Evolutionary conservation across 164 flowering plant species (phyloP), one percentile per base, ranked within the genome.

Genomic region (Aristolochia californica): DNA sequence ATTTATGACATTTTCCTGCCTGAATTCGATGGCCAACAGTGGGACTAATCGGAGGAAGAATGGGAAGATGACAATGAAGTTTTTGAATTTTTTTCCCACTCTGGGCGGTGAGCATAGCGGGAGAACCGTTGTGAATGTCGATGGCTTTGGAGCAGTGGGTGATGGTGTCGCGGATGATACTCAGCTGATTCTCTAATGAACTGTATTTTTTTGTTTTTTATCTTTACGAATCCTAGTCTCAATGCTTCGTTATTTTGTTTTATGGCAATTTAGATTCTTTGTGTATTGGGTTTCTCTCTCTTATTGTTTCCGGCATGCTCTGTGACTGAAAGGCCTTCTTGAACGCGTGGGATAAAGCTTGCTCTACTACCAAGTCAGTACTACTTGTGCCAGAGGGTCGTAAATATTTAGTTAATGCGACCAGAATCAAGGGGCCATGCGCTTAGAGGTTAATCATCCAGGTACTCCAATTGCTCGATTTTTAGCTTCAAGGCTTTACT

Each of bases 151-250:
- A 58, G 97, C 99, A 28, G 83, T 60, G 59, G 99, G 99, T 45
- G 90, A 93, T 83, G 99, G 97, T 48, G 68, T 76, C 63, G 59
- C 96, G 45, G 99, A 93, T 83, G 97, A 93, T 69, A 89, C 99
- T 18, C 71, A 81, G 91, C 97, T 87, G 55, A 67, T 5, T n/a
- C n/a, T 27, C 8, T 58, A 18, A 5, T 17, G 0, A 1, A 26
- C 38, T 27, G 4, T 4, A 18, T 27, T 23, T 11, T 16, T 24
- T 18, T 28, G 2, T 53, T 25, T 14, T 53, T 53, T 1, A 5
- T 27, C 16, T 13, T 25, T 53, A 13, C 56, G n/a, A n/a, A n/a
- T n/a, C n/a, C n/a, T n/a, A n/a, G n/a, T n/a, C n/a, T n/a, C n/a
- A n/a, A n/a, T n/a, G n/a, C n/a, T n/a, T n/a, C n/a, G 13, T 12